Evolutionary conservation across 2,329 filamentous ascomycete genomes (phyloP), one percentile per base, ranked within the genome.

Genomic region (Hypoxylon rubiginosum): DNA sequence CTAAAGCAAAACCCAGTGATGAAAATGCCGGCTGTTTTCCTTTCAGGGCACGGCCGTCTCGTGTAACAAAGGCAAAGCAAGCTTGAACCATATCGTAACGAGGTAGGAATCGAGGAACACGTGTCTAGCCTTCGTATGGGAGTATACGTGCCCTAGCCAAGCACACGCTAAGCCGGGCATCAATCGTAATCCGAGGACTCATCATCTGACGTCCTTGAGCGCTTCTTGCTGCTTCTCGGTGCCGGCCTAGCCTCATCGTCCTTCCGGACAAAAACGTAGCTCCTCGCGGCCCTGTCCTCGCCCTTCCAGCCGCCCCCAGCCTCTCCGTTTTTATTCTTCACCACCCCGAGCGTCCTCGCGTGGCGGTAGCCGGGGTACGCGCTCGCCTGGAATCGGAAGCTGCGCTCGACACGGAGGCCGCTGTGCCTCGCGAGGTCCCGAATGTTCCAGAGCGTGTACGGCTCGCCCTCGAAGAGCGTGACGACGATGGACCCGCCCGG

Each of bases 401-500:
- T 93, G 73, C 86, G 82, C 72, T 89, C 84, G 36, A 94, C 90
- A 73, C 87, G 86, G 54, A 95, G 81, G 4, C 91, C 92, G 4
- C 85, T 84, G 77, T 97, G 93, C 6, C 95, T 86, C 1, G 88
- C 96, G 28, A 99, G 83, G 81, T 97, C 95, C 36, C 90, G 88
- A 26, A 98, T 86, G 81, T 98, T 97, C 96, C 96, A 99, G 0
- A 97, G 85, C 1, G 93, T 95, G 78, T 99, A 99, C 0, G 96
- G 96, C 78, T 97, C 91, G 63, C 92, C 92, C 79, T 97, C 95
- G 78, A 99, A 99, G 9, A 98, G 82, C 0, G 94, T 97, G 21
- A 98, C 89, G 56, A 97, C 80, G 58, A 97, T 89, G 72, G 86
- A 77, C 36, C 89, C 90, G 5, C 84, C 82, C 0, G 81, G 82